These are phyloP conservation scores for Glaciozyma martinii DNA, from an alignment of 768 basidiomycete species.

Conservation along the genomic window DNA sequence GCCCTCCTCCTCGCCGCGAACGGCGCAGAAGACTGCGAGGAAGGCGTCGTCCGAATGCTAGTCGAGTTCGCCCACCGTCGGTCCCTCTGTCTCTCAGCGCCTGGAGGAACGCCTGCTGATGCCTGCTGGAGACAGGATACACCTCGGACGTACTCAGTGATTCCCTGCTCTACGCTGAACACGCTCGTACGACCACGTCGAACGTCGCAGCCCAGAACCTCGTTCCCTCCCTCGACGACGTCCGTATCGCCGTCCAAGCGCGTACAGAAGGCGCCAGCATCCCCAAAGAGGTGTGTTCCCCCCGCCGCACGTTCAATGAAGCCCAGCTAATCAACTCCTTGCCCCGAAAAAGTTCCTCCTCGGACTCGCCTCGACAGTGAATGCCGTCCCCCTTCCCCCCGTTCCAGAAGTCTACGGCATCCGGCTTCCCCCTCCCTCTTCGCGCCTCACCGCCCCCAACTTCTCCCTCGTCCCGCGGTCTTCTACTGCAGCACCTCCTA, in stretches of 20 bases:
- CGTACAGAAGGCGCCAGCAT: slow-evolving; percentile 41
- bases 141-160: slow-evolving; percentile 42
- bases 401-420: slow-evolving; percentile 43
- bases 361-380: slow-evolving; percentile 41
- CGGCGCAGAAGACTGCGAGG: slow-evolving; percentile 43
- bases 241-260: slow-evolving; percentile 42
- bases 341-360: slow-evolving; percentile 40
- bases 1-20: slow-evolving; percentile 43
- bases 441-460: slow-evolving; percentile 42
- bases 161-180: slow-evolving; percentile 42
- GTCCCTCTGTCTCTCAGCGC: slow-evolving; percentile 13
- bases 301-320: not conserved
- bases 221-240: slow-evolving; percentile 36
- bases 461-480: slow-evolving; percentile 41
- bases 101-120: not conserved
- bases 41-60: slow-evolving; percentile 43
- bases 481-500: slow-evolving; percentile 1
- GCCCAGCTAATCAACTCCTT: not conserved
- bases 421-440: slow-evolving; percentile 40
- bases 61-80: slow-evolving; percentile 45
- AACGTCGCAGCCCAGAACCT: slow-evolving; percentile 29
- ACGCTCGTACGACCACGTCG: slow-evolving; percentile 35
- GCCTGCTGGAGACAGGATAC: slow-evolving; percentile 38
- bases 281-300: slow-evolving; percentile 41
- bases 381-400: slow-evolving; percentile 42